Conservation (phyloP, 2,329 filamentous ascomycete genomes). For the Aureobasidium lini region DNA sequence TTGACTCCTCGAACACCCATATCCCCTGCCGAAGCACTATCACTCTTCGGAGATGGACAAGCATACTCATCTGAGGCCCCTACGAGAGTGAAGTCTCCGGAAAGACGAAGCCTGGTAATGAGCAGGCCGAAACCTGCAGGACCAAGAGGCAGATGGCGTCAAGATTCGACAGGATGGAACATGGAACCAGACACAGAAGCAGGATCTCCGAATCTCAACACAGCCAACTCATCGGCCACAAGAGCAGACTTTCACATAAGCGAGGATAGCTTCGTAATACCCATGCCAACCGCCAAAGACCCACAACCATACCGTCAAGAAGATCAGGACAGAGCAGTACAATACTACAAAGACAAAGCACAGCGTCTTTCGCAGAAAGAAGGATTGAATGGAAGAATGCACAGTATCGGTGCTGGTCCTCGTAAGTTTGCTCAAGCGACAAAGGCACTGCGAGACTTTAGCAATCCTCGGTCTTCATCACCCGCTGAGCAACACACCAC, state of each 20-base stretch:
- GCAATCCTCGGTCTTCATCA: not conserved
- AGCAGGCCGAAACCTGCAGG: not conserved
- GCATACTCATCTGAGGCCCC: not conserved
- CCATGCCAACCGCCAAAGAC: slow-evolving; percentile 29
- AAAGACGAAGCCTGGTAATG: not conserved
- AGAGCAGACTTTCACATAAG: not conserved
- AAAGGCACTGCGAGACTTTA: slow-evolving; percentile 9
- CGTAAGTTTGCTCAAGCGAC: slow-evolving; percentile 16
- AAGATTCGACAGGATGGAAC: slow-evolving; percentile 19
- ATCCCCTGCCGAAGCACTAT: slow-evolving; percentile 26
- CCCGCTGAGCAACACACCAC: not conserved
- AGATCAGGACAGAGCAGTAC: slow-evolving; percentile 25
- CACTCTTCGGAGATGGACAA: slow-evolving; percentile 14
- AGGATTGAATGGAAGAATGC: slow-evolving; percentile 12
- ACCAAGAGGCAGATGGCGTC: slow-evolving; percentile 12
- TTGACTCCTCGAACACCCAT: slow-evolving; percentile 19
- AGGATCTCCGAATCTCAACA: slow-evolving; percentile 13
- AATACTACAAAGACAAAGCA: slow-evolving; percentile 25
- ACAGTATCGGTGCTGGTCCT: slow-evolving; percentile 12
- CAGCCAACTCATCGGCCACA: not conserved
- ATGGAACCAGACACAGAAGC: slow-evolving; percentile 14
- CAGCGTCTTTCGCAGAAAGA: slow-evolving; percentile 21
- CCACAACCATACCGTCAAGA: slow-evolving; percentile 27
- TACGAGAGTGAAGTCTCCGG: not conserved
- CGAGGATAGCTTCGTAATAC: slow-evolving; percentile 25